Evolutionary conservation across 495 filamentous ascomycete species (phyloP).

Genomic region (Hamigera avellanea): DNA sequence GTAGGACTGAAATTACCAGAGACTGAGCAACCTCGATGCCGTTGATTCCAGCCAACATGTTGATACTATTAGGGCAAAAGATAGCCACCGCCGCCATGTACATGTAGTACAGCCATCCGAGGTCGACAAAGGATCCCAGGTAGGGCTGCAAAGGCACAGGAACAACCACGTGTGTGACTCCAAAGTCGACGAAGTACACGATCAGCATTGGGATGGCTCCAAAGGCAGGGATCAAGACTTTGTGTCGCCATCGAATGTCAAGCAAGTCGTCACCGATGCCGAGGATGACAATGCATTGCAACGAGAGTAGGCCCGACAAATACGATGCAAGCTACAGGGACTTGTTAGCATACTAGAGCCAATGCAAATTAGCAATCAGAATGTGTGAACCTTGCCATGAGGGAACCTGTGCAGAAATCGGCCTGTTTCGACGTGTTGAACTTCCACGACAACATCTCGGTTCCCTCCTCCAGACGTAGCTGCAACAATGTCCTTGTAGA

Average conservation of each 20-base stretch:
- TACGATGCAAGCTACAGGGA: constrained; percentile 72
- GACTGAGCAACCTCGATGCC: constrained; percentile 95
- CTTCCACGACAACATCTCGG: constrained; percentile 63
- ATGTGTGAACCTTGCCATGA: constrained; percentile 65
- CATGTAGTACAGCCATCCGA: constrained; percentile 83
- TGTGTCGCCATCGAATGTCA: constrained; percentile 98
- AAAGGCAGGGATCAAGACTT: constrained; percentile 92
- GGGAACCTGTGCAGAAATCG: constrained; percentile 84
- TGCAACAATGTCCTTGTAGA: constrained; percentile 96
- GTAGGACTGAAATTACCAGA: constrained; percentile 72
- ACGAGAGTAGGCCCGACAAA: constrained; percentile 81
- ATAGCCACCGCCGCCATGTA: constrained; percentile 95
- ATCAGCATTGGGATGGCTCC: constrained; percentile 88
- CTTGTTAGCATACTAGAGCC: not conserved
- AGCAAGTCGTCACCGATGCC: constrained; percentile 94
- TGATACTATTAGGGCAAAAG: constrained; percentile 96
- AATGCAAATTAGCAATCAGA: constrained; percentile 1
- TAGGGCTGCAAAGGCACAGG: constrained; percentile 75
- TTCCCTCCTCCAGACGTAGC: constrained; percentile 92
- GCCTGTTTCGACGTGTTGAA: constrained; percentile 57
- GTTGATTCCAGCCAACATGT: constrained; percentile 96
- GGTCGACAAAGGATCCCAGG: constrained; percentile 68
- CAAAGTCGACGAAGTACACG: constrained; percentile 97
- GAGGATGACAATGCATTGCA: constrained; percentile 80
- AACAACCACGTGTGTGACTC: constrained; percentile 87